A percentile compares a stretch with the other conserved stretches of the same genome.
Conservation (phyloP, 2,329 filamentous ascomycete genomes). For the Neonectria coccinea region DNA sequence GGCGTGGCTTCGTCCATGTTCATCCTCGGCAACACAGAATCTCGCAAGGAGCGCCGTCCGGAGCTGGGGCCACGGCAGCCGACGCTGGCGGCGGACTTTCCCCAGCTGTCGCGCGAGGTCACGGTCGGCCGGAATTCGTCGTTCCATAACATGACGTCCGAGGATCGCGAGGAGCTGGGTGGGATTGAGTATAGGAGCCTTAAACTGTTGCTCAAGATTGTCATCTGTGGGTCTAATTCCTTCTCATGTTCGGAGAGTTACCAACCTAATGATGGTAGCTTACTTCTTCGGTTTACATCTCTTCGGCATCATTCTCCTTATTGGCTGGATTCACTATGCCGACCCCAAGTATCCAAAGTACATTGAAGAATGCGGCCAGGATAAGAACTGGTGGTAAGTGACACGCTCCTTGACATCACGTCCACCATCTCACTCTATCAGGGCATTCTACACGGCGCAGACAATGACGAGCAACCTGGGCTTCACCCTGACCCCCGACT, state of each 20-base stretch:
- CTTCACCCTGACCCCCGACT: slow-evolving; percentile 66
- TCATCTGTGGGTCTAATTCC: slow-evolving; percentile 48
- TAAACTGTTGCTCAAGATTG: slow-evolving; percentile 61
- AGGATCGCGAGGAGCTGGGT: slow-evolving; percentile 59
- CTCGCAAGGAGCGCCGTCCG: slow-evolving; percentile 31
- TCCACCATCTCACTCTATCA: slow-evolving; percentile 35
- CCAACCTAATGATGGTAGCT: slow-evolving; percentile 38
- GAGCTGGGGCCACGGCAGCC: slow-evolving; percentile 24
- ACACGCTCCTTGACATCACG: no score
- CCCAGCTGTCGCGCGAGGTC: slow-evolving; percentile 55
- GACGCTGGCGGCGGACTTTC: slow-evolving; percentile 47
- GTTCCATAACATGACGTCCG: slow-evolving; percentile 56
- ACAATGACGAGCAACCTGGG: slow-evolving; percentile 66
- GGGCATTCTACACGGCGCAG: slow-evolving; percentile 62
- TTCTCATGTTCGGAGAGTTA: background rate
- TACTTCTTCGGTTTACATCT: slow-evolving; percentile 61
- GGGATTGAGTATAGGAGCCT: slow-evolving; percentile 65
- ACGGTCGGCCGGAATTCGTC: slow-evolving; percentile 60
- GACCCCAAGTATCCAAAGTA: slow-evolving; percentile 55
- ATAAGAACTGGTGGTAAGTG: slow-evolving; percentile 62
- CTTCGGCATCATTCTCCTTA: slow-evolving; percentile 60
- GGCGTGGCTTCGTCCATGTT: slow-evolving; percentile 54
- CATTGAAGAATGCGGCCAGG: slow-evolving; percentile 53
- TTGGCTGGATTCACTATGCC: slow-evolving; percentile 60
- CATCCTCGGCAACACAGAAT: slow-evolving; percentile 48